Evolutionary conservation across 495 filamentous ascomycete genomes (phyloP), one percentile per base, ranked within the genome.

Genomic region (Trichoderma erinaceum): DNA sequence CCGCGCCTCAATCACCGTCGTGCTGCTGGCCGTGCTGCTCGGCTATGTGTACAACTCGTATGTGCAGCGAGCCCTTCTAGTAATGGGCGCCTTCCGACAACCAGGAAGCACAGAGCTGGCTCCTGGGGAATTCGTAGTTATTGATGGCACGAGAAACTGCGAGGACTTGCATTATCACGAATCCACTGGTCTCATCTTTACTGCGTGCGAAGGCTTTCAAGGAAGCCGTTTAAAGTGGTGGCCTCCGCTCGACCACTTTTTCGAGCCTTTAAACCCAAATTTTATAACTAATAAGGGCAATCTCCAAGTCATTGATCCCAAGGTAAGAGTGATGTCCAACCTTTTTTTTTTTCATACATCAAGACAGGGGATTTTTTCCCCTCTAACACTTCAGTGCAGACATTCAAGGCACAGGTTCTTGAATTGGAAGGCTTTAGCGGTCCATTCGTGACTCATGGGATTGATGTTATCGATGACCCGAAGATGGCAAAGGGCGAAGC

Each of bases 101-200:
- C 71, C 70, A 13, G 21, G 29, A 13, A 71, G 66, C 41, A 69
- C 27, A 10, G 27, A 32, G 21, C 1, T 69, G 13, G 64, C 29
- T 16, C 66, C 67, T 12, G 66, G 67, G n/a, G 70, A 73, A 12
- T 38, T 76, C 38, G 52, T 73, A 6, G 68, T 70, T 27, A 84
- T 89, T 61, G 73, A 78, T 6, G 83, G 86, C 71, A 87, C 86
- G 0, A 69, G 80, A 38, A 77, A 84, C 41, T 87, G 85, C 70
- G 86, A 89, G 67, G 86, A 89, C 74, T 64, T 89, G 15, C 85
- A 88, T 70, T 81, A 86, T 67, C 82, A 87, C 70, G 73, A 71
- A 8, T 76, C 79, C 0, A 82, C 80, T 15, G 78, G 77, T 23
- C 68, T 79, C 65, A 74, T 88, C 11, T 89, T 87, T 69, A 81